phyloP scores from a whole-genome alignment of 352 stramenopile genomes.

The Paralagenidium karlingii region DNA sequence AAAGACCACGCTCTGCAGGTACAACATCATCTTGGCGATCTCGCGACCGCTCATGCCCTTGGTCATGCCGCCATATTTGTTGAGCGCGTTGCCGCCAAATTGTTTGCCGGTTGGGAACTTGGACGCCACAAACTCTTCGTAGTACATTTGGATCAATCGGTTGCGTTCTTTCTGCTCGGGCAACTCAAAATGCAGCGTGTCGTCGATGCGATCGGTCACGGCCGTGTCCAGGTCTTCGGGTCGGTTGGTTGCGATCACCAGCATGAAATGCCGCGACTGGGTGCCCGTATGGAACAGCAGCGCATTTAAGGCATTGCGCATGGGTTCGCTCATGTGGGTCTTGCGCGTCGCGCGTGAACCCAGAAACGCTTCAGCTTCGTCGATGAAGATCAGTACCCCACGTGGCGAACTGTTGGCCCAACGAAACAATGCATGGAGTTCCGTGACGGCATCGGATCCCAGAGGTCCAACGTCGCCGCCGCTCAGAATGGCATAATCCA shows the following conservation, averaged over 20 bases:
- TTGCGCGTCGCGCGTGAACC: conserved; percentile 59
- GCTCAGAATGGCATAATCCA: conserved; percentile 80
- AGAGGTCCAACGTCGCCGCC: conserved; percentile 77
- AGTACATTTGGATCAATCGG: conserved; percentile 59
- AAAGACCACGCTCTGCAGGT: conserved; percentile 74
- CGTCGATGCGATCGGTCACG: conserved; percentile 72
- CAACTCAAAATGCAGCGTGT: conserved; percentile 68
- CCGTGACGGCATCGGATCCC: conserved; percentile 54
- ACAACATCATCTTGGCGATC: conserved; percentile 82
- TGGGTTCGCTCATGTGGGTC: conserved; percentile 73
- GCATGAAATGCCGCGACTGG: conserved; percentile 61
- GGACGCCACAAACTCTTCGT: conserved; percentile 34
- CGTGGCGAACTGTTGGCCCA: conserved; percentile 67
- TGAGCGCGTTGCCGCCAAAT: conserved; percentile 15
- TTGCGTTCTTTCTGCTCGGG: conserved; percentile 47
- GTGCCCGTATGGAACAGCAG: conserved; percentile 71
- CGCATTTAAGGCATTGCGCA: conserved; percentile 74
- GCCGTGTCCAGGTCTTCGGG: conserved; percentile 68
- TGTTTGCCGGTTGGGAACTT: conserved; percentile 5
- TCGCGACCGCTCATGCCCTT: conserved; percentile 75
- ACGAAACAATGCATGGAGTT: conserved; percentile 70
- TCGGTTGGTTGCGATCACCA: conserved; percentile 77
- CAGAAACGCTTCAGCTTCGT: conserved; percentile 78
- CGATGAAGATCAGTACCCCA: conserved; percentile 79
- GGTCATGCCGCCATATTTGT: conserved; percentile 36